Evolutionary conservation across 208 protist genomes (phyloP).

Genomic region (Leptomonas seymouri): DNA sequence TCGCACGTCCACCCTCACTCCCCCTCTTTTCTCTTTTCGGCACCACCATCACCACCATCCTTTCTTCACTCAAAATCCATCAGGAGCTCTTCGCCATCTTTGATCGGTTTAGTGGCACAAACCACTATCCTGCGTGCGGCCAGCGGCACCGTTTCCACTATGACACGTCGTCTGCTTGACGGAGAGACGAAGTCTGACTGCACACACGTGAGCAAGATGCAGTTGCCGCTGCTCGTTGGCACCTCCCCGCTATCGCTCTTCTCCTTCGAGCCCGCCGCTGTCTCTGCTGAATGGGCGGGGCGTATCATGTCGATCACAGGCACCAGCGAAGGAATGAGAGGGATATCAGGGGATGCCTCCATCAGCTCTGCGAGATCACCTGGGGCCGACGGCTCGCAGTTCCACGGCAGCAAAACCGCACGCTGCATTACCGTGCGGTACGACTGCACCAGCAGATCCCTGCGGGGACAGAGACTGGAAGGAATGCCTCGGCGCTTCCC

Average conservation of each 20-base stretch:
- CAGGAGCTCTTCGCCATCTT: constrained; percentile 66
- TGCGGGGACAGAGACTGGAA: constrained; percentile 22
- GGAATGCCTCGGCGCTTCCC: constrained; percentile 26
- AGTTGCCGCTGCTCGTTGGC: constrained; percentile 44
- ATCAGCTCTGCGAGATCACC: constrained; percentile 71
- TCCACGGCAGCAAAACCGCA: constrained; percentile 63
- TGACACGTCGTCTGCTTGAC: constrained; percentile 52
- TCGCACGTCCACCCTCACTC: no score
- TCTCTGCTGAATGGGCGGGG: constrained; percentile 4
- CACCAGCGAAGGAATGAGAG: constrained; percentile 75
- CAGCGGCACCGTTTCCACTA: constrained; percentile 59
- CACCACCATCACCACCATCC: no score
- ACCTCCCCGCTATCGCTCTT: not conserved
- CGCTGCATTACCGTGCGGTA: constrained; percentile 69
- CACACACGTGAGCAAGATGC: constrained; percentile 73
- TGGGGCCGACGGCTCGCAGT: constrained; percentile 75
- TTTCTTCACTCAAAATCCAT: constrained; percentile 49
- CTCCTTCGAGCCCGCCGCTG: not conserved
- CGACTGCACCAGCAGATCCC: constrained; percentile 42
- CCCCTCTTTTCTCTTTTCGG: not conserved
- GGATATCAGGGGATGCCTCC: constrained; percentile 41
- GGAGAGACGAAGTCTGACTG: constrained; percentile 75
- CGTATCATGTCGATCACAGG: constrained; percentile 79
- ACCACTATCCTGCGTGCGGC: constrained; percentile 68
- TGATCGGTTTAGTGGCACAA: constrained; percentile 66